Conservation (phyloP, 345 rosid species). For the Firmiana major region DNA sequence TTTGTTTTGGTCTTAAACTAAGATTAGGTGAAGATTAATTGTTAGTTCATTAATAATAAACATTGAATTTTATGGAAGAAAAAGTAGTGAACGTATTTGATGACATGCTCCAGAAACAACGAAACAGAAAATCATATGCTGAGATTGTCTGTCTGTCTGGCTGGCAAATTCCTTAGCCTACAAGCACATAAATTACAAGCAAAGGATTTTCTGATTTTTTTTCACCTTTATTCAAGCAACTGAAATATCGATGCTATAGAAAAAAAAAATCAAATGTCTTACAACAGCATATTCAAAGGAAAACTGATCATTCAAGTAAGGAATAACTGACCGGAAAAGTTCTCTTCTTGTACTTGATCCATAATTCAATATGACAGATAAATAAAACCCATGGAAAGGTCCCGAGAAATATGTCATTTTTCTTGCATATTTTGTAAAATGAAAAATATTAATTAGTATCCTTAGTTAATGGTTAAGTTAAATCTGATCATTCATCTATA, state of each 20-base stretch:
- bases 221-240: not conserved
- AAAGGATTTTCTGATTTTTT: not conserved
- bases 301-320: too few relatives aligned
- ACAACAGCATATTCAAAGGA: not conserved
- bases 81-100: not conserved
- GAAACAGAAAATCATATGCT: not conserved
- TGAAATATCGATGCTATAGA: not conserved
- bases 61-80: not conserved
- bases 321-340: too few relatives aligned
- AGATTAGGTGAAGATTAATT: not conserved
- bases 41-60: not conserved
- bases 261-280: not conserved
- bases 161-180: not conserved
- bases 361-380: too few relatives aligned
- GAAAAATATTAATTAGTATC: too few relatives aligned
- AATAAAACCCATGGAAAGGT: too few relatives aligned
- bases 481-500: too few relatives aligned
- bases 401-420: too few relatives aligned
- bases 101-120: not conserved
- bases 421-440: too few relatives aligned
- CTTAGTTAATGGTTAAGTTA: too few relatives aligned
- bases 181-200: not conserved
- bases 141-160: not conserved
- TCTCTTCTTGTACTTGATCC: too few relatives aligned
- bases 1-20: not conserved